Evolutionary conservation across 805 yeast genomes (phyloP).

Genomic region (Candida ascalaphidarum): DNA sequence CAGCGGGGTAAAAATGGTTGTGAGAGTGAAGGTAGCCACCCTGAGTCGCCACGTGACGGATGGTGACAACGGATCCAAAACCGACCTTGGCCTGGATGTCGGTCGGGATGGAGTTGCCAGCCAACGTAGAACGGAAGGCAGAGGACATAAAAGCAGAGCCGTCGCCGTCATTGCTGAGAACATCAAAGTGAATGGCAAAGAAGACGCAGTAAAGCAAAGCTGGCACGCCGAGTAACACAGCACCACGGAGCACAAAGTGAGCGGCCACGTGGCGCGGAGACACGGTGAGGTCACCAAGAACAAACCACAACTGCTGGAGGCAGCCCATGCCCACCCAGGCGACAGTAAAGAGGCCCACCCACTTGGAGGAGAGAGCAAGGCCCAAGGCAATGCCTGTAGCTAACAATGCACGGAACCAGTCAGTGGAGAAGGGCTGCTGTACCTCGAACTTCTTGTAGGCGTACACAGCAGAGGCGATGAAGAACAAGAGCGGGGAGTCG

Average conservation of each 20-base stretch:
- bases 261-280: slow-evolving; percentile 32
- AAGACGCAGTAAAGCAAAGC: slow-evolving; percentile 43
- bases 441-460: slow-evolving; percentile 59
- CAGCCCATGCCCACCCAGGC: slow-evolving; percentile 69
- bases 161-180: slow-evolving; percentile 55
- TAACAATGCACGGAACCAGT: slow-evolving; percentile 52
- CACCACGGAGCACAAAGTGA: slow-evolving; percentile 45
- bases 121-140: slow-evolving; percentile 59
- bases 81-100: slow-evolving; percentile 62
- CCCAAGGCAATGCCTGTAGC: slow-evolving; percentile 69
- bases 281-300: slow-evolving; percentile 60
- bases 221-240: slow-evolving; percentile 52
- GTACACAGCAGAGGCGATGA: slow-evolving; percentile 65
- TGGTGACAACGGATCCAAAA: slow-evolving; percentile 55
- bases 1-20: slow-evolving; percentile 59
- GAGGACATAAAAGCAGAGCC: slow-evolving; percentile 67
- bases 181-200: slow-evolving; percentile 56
- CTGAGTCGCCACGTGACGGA: slow-evolving; percentile 61
- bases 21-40: slow-evolving; percentile 88
- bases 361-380: slow-evolving; percentile 64
- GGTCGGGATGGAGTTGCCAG: slow-evolving; percentile 52
- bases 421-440: slow-evolving; percentile 48
- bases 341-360: slow-evolving; percentile 79
- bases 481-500: slow-evolving; percentile 70
- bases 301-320: slow-evolving; percentile 57